These are phyloP conservation scores for Ajuga reptans DNA, from an alignment of 305 asterid genomes.

Conservation along the genomic window DNA sequence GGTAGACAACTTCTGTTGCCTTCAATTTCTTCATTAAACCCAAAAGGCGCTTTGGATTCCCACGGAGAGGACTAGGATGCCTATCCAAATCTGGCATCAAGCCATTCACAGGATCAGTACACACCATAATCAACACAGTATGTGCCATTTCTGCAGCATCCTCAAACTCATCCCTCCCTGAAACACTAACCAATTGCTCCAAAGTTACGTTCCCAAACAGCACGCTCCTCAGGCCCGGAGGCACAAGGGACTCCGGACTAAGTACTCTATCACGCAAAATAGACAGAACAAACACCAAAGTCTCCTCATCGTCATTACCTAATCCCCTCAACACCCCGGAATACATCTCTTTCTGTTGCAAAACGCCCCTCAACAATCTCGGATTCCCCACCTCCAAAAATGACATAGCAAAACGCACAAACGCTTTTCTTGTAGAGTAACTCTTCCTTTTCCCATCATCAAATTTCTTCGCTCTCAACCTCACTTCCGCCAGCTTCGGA, in stretches of 20 bases:
- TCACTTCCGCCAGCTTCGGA: constrained; percentile 48
- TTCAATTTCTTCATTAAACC: constrained; percentile 79
- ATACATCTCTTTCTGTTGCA: constrained; percentile 86
- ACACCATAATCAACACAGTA: constrained; percentile 53
- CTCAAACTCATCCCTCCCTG: constrained; percentile 53
- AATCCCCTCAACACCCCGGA: constrained; percentile 82
- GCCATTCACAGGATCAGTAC: constrained; percentile 77
- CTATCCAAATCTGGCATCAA: constrained; percentile 79
- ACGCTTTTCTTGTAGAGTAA: constrained; percentile 60
- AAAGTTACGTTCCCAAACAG: constrained; percentile 83
- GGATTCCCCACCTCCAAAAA: constrained; percentile 78
- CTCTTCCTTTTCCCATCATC: constrained; percentile 41
- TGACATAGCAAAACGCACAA: constrained; percentile 72
- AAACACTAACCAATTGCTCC: constrained; percentile 69
- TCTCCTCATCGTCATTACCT: constrained; percentile 80
- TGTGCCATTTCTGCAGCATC: constrained; percentile 63
- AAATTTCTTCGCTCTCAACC: constrained; percentile 47
- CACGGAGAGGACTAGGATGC: constrained; percentile 65
- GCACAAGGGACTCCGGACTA: constrained; percentile 62
- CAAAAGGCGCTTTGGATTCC: constrained; percentile 67
- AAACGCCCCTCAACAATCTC: constrained; percentile 64
- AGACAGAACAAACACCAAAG: constrained; percentile 45
- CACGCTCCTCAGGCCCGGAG: constrained; percentile 81
- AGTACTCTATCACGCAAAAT: constrained; percentile 63
- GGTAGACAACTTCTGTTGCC: constrained; percentile 61